A percentile compares a stretch with the other conserved stretches of the same genome.
phyloP scores from a whole-genome alignment of 2,329 filamentous ascomycete species.

The Colletotrichum endophyticum region DNA sequence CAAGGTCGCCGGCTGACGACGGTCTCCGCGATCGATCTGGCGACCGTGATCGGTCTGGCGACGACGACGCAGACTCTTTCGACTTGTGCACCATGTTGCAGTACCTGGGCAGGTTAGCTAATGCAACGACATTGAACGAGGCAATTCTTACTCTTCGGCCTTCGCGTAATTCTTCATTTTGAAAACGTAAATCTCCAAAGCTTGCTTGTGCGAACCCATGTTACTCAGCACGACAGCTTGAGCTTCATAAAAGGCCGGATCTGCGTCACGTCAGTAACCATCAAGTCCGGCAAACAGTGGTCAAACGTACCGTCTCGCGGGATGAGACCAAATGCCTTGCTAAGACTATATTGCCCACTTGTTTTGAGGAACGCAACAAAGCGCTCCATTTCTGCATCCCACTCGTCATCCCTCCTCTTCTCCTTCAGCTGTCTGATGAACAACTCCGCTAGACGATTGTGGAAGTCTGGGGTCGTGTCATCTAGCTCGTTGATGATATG shows the following conservation, averaged over 20 bases:
- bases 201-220: conserved; percentile 95
- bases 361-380: conserved; percentile 77
- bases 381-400: conserved; percentile 65
- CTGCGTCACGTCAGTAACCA: conserved; percentile 45
- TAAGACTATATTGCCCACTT: conserved; percentile 81
- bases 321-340: conserved; percentile 77
- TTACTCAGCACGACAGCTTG: conserved; percentile 91
- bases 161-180: conserved; percentile 86
- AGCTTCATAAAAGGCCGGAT: conserved; percentile 85
- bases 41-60: conserved; percentile 26
- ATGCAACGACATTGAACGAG: neutral
- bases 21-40: conserved; percentile 29
- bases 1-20: conserved; percentile 38
- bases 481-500: conserved; percentile 89
- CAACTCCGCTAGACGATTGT: conserved; percentile 81
- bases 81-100: conserved; percentile 84
- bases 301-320: conserved; percentile 73
- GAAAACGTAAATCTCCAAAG: conserved; percentile 97
- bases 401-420: conserved; percentile 49
- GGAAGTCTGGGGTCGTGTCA: conserved; percentile 84
- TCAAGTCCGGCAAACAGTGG: neutral
- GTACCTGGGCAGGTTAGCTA: conserved; percentile 59
- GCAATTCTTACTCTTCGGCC: conserved; percentile 80
- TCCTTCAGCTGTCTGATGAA: conserved; percentile 62
- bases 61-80: conserved; percentile 48